phyloP scores from a whole-genome alignment of 768 basidiomycete species.

The Panellus pusillus region DNA sequence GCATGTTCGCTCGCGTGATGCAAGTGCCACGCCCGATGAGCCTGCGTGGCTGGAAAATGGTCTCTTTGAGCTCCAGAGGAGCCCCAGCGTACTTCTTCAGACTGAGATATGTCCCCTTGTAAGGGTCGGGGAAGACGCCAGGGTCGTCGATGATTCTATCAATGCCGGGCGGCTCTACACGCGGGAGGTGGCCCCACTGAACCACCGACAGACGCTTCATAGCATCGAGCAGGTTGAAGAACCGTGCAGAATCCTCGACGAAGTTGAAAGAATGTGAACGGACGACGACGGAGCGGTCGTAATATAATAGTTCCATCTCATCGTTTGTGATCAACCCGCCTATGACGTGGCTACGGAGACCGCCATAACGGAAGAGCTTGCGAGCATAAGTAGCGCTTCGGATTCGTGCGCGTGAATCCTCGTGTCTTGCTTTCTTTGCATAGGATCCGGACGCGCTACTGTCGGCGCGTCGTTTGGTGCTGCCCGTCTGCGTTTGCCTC shows the following conservation, averaged over 20 bases:
- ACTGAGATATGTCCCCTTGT: not conserved
- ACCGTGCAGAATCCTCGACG: not conserved
- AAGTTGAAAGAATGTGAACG: constrained; percentile 17
- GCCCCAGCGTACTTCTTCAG: not conserved
- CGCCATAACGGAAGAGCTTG: constrained; percentile 25
- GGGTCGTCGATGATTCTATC: not conserved
- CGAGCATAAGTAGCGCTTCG: constrained; percentile 29
- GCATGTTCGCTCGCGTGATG: not conserved
- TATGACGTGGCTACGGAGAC: constrained; percentile 23
- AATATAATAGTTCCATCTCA: constrained; percentile 22
- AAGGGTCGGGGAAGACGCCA: not conserved
- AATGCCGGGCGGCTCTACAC: too few species aligned
- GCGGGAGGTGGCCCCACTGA: too few species aligned
- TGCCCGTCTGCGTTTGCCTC: too few species aligned
- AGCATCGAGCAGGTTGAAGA: too few species aligned
- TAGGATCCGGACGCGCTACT: too few species aligned
- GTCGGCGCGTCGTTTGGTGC: too few species aligned
- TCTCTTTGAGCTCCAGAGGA: not conserved
- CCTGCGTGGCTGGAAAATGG: not conserved
- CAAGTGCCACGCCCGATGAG: too few species aligned
- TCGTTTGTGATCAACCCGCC: constrained; percentile 19
- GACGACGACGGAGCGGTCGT: constrained; percentile 21
- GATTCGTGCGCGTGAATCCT: too few species aligned
- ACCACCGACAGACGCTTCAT: too few species aligned
- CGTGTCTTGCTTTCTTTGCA: too few species aligned